Conservation (phyloP, 108 stramenopile species). For the Cyclotella sp. region DNA sequence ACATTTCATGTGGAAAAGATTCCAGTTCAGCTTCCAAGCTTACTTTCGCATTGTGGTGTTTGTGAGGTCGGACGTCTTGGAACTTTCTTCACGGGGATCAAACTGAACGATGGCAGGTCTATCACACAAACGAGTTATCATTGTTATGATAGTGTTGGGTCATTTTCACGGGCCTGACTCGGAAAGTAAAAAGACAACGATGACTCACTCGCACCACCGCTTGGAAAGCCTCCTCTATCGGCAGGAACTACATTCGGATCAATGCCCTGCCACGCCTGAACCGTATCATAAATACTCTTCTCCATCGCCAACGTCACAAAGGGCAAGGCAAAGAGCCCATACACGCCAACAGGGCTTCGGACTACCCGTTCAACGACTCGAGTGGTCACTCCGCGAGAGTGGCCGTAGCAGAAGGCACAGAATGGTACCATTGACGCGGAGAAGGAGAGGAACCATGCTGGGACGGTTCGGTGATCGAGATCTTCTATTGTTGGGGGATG, state of each 20-base stretch:
- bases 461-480: conserved; percentile 26
- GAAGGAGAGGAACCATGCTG: conserved; percentile 67
- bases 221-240: conserved; percentile 85
- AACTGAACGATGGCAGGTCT: conserved; percentile 78
- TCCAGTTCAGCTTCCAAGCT: background rate
- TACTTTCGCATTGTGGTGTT: conserved; percentile 11
- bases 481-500: conserved; percentile 38
- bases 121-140: background rate
- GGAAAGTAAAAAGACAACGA: background rate
- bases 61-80: conserved; percentile 28
- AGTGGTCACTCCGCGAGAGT: conserved; percentile 69
- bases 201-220: conserved; percentile 65
- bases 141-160: background rate
- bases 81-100: conserved; percentile 73
- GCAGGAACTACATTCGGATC: conserved; percentile 75
- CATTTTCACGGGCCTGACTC: no score
- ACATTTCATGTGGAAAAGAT: no score
- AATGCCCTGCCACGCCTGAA: conserved; percentile 83
- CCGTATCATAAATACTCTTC: conserved; percentile 87
- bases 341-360: conserved; percentile 77
- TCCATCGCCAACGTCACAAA: conserved; percentile 85
- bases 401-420: conserved; percentile 79
- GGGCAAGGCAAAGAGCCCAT: conserved; percentile 82
- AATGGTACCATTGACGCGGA: conserved; percentile 87
- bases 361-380: conserved; percentile 74